phyloP scores from a whole-genome alignment of 441 rosid species.

The Omphalea diandra region DNA sequence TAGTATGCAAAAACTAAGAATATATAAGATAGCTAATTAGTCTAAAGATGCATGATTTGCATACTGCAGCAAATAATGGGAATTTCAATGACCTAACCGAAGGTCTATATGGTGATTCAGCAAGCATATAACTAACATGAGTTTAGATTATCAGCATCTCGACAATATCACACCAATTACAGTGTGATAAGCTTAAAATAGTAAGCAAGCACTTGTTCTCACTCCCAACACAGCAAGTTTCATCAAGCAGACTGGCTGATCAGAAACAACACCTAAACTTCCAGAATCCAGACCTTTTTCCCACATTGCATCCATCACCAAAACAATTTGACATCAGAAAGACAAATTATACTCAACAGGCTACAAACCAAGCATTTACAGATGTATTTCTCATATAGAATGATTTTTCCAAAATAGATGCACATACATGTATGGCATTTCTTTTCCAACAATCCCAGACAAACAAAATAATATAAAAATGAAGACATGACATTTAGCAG shows the following conservation, averaged over 20 bases:
- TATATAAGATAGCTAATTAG: background rate
- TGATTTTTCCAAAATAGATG: background rate
- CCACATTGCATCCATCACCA: background rate
- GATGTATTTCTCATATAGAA: background rate
- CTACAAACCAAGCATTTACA: background rate
- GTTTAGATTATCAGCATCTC: background rate
- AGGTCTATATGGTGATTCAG: background rate
- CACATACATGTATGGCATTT: background rate
- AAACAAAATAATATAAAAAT: background rate
- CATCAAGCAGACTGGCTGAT: conserved; percentile 2
- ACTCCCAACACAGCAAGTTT: background rate
- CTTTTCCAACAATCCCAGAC: background rate
- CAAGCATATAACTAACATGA: background rate
- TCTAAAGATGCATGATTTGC: background rate
- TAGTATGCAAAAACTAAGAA: background rate
- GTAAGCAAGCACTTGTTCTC: background rate
- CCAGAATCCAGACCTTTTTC: conserved; percentile 6
- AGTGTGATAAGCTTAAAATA: background rate
- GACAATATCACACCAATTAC: conserved; percentile 1
- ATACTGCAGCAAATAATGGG: background rate
- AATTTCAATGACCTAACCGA: background rate
- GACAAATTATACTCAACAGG: background rate
- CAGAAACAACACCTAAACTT: background rate
- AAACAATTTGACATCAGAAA: background rate
- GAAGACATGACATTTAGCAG: background rate